phyloP scores from a whole-genome alignment of 2,329 filamentous ascomycete genomes.

The Aspergillus brunneoviolaceus region DNA sequence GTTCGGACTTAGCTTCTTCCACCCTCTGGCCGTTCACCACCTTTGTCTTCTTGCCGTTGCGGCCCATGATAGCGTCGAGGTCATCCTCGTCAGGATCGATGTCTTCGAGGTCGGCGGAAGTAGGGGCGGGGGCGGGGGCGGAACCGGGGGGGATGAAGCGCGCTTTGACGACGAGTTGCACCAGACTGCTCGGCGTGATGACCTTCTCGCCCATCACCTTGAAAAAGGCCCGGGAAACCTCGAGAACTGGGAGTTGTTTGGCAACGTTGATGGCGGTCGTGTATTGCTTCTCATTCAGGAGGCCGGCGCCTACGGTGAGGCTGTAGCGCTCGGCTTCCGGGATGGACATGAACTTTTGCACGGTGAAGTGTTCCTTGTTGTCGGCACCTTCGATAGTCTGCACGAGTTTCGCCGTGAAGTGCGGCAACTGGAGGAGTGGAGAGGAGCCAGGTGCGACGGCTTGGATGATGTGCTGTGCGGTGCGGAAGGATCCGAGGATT shows the following conservation, averaged over 20 bases:
- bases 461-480: constrained; percentile 85
- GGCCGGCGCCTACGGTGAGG: constrained; percentile 66
- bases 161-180: constrained; percentile 92
- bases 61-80: constrained; percentile 77
- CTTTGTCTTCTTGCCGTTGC: constrained; percentile 67
- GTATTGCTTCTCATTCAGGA: constrained; percentile 76
- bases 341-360: constrained; percentile 87
- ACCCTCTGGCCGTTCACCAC: constrained; percentile 51
- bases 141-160: constrained; percentile 88
- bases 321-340: constrained; percentile 71
- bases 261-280: constrained; percentile 72
- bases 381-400: constrained; percentile 54
- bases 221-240: constrained; percentile 93
- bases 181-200: constrained; percentile 87
- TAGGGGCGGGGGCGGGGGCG: constrained; percentile 69
- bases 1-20: constrained; percentile 57
- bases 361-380: constrained; percentile 69
- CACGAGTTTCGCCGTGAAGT: constrained; percentile 68
- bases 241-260: constrained; percentile 77
- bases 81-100: constrained; percentile 91
- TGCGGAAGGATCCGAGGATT: constrained; percentile 76
- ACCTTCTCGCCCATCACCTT: constrained; percentile 94
- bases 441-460: constrained; percentile 79
- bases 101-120: constrained; percentile 81
- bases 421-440: constrained; percentile 85